A percentile compares a stretch with the other conserved stretches of the same genome.
These are phyloP conservation scores for Larix kaempferi DNA, from an alignment of 75 land plant species.

Conservation along the genomic window DNA sequence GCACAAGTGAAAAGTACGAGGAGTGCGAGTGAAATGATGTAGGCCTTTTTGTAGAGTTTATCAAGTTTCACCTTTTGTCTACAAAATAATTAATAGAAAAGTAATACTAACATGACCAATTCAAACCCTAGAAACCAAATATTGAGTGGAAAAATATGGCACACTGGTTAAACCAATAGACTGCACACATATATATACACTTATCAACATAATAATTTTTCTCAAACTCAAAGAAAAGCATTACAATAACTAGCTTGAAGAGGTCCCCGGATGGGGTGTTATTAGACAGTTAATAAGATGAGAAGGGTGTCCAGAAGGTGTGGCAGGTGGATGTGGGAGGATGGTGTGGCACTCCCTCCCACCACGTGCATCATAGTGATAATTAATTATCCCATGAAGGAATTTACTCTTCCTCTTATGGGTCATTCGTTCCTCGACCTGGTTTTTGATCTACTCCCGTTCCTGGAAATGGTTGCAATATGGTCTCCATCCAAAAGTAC, in stretches of 20 bases:
- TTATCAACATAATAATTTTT: background rate
- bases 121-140: conserved; percentile 62
- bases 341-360: no score
- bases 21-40: conserved; percentile 53
- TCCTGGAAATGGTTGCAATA: no score
- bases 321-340: no score
- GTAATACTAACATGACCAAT: conserved; percentile 26
- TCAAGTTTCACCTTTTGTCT: conserved; percentile 10
- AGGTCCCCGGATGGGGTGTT: no score
- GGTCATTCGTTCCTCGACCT: no score
- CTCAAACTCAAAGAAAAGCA: background rate
- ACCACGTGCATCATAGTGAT: no score
- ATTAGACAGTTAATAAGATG: no score
- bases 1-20: conserved; percentile 56
- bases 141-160: conserved; percentile 44
- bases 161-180: conserved; percentile 81
- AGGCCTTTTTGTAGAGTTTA: conserved; percentile 46
- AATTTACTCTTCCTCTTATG: no score
- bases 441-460: no score
- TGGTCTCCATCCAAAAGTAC: no score
- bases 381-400: no score
- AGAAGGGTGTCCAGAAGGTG: no score
- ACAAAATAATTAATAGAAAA: conserved; percentile 55
- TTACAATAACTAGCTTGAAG: background rate
- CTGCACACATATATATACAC: conserved; percentile 28